Evolutionary conservation across 768 basidiomycete genomes (phyloP).

Genomic region (Tylopilus vinaceipallidus): DNA sequence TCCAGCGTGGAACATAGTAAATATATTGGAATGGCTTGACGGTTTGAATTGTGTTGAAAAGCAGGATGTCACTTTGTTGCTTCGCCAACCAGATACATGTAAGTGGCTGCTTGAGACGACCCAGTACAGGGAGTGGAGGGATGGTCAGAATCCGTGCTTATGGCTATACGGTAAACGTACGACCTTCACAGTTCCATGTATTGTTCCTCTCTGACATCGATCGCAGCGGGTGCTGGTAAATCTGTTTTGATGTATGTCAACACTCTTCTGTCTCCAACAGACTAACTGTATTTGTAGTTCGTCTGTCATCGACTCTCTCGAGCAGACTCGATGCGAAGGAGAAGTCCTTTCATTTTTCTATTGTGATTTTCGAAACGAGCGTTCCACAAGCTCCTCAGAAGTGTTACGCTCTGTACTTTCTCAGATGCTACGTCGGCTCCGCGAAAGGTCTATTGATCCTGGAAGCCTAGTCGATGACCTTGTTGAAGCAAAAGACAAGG

Average conservation of each 20-base stretch:
- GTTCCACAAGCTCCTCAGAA: not conserved
- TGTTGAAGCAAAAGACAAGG: not conserved
- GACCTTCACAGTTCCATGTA: not conserved
- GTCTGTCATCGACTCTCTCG: not conserved
- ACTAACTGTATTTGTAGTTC: not conserved
- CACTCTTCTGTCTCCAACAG: not conserved
- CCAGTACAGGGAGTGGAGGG: not conserved
- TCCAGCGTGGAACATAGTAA: not conserved
- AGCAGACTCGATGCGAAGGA: not conserved
- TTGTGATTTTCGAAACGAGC: not conserved
- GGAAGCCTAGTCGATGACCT: not conserved
- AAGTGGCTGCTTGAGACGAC: not conserved
- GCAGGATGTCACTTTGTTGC: not conserved
- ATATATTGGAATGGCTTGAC: not conserved
- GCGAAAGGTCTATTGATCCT: not conserved
- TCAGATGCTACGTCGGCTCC: too few species aligned
- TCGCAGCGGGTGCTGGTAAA: not conserved
- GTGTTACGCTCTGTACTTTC: too few species aligned
- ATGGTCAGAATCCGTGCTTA: not conserved
- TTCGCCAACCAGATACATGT: not conserved
- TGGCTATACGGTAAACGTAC: not conserved
- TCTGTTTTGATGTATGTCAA: not conserved
- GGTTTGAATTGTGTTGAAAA: not conserved
- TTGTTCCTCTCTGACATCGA: not conserved
- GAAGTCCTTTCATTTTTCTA: not conserved